Evolutionary conservation across 1,139 yeast genomes (phyloP), one percentile per base, ranked within the genome.

Genomic region (Petasospora fabianii): DNA sequence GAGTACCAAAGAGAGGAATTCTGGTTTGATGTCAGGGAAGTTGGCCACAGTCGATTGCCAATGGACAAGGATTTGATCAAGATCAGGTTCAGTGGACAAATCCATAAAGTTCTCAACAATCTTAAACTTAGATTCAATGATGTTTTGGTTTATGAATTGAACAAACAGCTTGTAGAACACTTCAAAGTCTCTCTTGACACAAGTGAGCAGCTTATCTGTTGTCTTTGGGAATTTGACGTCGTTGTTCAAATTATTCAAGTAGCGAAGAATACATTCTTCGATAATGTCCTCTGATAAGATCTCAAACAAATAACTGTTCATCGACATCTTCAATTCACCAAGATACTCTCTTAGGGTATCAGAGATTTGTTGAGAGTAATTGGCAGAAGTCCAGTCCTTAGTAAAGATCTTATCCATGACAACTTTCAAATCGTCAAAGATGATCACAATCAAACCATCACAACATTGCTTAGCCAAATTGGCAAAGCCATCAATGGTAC

Each of bases 301-400:
- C 28, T 70, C 77, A 50, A 71, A 74, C 30, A 77, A 62, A 34
- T 71, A 69, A 9, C 68, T 65, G 43, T 75, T 69, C 64, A 76
- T 63, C 32, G 67, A 68, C 27, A 59, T 58, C 40, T 65, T 61
- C 27, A 84, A 71, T 45, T 86, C 96, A 27, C 69, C 72, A 62
- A 84, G 67, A 57, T 84, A 86, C 53, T 86, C 96, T 27, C 68
- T 71, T n/a, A 85, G 68, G 0, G 95, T 85, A 48, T 81, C 90
- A 7, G 77, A 73, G 18, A 83, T 77, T 50, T 73, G 79, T 41
- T 71, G 71, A 0, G 75, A 78, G 65, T 68, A 76, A 46, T 60
- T 75, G 48, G 66, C 71, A 24, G 66, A 68, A 40, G 71, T 65
- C 78, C 78, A 73, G 38, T 46, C 65, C 60, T 64, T 75, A 49